Base-by-base conservation (phyloP, 1,284 basidiomycete genomes). In the Ustilago vetiveriae region DNA sequence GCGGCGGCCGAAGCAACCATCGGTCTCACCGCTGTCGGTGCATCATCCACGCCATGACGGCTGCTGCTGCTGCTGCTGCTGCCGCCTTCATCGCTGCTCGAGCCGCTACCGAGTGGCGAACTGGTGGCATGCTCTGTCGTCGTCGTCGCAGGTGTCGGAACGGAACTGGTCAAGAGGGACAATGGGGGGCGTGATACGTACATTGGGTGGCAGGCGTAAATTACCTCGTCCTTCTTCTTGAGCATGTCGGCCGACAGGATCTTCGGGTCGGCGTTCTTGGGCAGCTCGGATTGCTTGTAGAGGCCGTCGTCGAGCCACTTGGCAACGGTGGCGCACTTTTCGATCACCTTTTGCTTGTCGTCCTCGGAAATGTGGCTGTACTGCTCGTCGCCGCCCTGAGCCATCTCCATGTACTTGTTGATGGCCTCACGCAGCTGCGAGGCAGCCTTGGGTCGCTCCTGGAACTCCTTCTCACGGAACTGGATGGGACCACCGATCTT, bases 191-290 rank as follows among this genome's bases (percentile, higher is more conserved):
- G 51, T 9, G 38, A 47, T 52, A 71, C 68, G 40, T 58, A 71
- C 68, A 80, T 78, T 13, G 79, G 78, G 45, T 72, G 75, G 63
- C 71, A 74, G 35, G 50, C 46, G 64, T 72, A 80, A 48, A 79
- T 73, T 6, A 81, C 63, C 38, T 80, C 79, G 59, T 81, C 79
- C 68, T 77, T 75, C 58, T 78, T 67, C 74, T 78, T 80, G 51
- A 66, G 46, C 58, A 81, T 81, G 27, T 78, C 74, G 22, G 73
- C 76, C 11, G 68, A 48, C 9, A 76, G 56, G 23, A 81, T 70
- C 76, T 79, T 81, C 41, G 79, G 79, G 53, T 81, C 69, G 36
- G 68, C 76, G 46, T 81, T 78, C 78, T 81, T 81, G 40, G 78
- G 75, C 77, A 74, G 44, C 53, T 81, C 79, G 40, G 65, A 66